Evolutionary conservation across 768 basidiomycete genomes (phyloP), one percentile per base, ranked within the genome.

Genomic region (Suillus subalutaceus): DNA sequence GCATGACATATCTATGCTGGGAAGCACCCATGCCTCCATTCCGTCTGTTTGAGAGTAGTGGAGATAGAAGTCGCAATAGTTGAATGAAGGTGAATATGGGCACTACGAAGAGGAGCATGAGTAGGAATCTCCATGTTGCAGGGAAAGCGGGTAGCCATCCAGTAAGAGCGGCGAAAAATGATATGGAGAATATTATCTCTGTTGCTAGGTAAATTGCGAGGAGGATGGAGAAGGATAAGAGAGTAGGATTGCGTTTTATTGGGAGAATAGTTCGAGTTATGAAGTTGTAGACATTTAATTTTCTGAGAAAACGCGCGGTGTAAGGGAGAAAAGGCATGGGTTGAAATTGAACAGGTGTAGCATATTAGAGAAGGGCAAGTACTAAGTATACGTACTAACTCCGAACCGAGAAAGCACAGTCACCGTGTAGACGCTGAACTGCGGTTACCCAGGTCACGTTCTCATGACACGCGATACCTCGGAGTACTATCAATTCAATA

Each of bases 111-210:
- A 66, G 53, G 6, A 65, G 30, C 5, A 66, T 37, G 6, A 66
- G 41, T 13, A 66, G 4, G 32, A 66, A 13, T 35, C 63, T 65
- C 65, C 65, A 66, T 32, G 63, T 64, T 2, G 35, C 26, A 3
- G 65, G 65, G 41, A 63, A 66, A 43, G 65, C 65, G 7, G 65
- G 65, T n/a, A 30, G 40, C 65, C 65, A 66, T 35, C 64, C 63
- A 26, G 41, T 23, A 10, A 43, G 20, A 35, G 13, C 7, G 0
- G 48, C 7, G 12, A 66, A 65, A 18, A 44, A 64, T 26, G 40
- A 9, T 7, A 23, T 30, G 2, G 65, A 40, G 41, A 66, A 43
- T 2, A 32, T 53, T 1, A 38, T 3, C n/a, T 66, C 63, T 16
- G 53, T 64, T n/a, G 26, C 20, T 32, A 43, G 35, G 41, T 66